Percentiles rank a stretch among this genome's conserved stretches.
Conservation (phyloP, 169 alveolate genomes). For the Neospora caninum region DNA sequence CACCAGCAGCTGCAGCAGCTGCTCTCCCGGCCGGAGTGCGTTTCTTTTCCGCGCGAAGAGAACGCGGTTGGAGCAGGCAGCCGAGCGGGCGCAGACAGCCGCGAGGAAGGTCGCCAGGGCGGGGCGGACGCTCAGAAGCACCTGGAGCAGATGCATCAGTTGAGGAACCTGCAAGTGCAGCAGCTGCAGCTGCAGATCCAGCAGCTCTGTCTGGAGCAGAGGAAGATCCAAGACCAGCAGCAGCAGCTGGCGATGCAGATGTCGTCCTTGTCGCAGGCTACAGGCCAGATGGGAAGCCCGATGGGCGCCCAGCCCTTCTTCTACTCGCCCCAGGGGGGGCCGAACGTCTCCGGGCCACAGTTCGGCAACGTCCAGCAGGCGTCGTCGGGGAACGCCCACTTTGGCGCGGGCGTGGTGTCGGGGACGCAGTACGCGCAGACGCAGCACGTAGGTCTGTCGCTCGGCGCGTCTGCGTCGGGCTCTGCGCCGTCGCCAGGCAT, state of each 20-base stretch:
- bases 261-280: not conserved
- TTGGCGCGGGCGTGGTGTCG: not conserved
- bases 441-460: not conserved
- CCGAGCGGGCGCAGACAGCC: not conserved
- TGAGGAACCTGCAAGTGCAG: constrained; percentile 13
- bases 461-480: not conserved
- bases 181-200: constrained; percentile 17
- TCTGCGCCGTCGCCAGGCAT: not conserved
- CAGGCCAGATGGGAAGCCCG: not conserved
- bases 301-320: not conserved
- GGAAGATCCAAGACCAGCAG: constrained; percentile 16
- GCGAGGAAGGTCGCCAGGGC: not conserved
- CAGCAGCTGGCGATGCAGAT: not conserved
- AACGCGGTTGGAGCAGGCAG: not conserved
- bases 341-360: not conserved
- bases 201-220: constrained; percentile 22
- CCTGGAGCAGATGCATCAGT: constrained; percentile 28
- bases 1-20: constrained; percentile 21
- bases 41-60: not conserved
- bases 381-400: not conserved
- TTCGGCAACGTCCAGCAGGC: not conserved
- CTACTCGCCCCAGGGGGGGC: not conserved
- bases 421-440: not conserved
- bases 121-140: not conserved
- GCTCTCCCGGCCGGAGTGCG: not conserved